Evolutionary conservation across 2,329 filamentous ascomycete genomes (phyloP), one percentile per base, ranked within the genome.

Genomic region (Nigrograna mackinnonii): DNA sequence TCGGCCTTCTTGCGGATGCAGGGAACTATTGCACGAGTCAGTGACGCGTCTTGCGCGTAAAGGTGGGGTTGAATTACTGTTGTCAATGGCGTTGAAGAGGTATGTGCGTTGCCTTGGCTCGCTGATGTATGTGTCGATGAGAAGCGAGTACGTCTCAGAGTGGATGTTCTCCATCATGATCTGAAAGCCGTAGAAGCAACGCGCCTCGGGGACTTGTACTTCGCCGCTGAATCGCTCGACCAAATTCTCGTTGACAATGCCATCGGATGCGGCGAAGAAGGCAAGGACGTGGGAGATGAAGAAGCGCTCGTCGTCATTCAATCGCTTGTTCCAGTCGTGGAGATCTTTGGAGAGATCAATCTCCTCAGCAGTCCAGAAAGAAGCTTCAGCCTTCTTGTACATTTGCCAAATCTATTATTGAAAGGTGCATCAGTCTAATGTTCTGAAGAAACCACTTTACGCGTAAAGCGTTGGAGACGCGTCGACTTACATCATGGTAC

Each of bases 111-210:
- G 92, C 69, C 88, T 87, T 50, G 89, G 88, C 79, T 99, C 94
- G 81, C 95, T 96, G 77, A 99, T 95, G 75, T 99, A 99, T 50
- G 92, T 96, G 72, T 99, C 94, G 70, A 99, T 99, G 68, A 99
- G 85, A 24, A 99, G 86, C 16, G 92, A 97, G 83, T 99, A 99
- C 41, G 94, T 99, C 79, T 99, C 94, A 13, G 94, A 96, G 82
- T 99, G 94, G 65, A 99, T 96, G 78, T 99, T 99, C 82, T 99
- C 94, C 89, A 99, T 97, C 94, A 99, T 99, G 79, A 97, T 97
- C 79, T 99, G 94, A 83, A 99, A 99, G 54, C 94, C 94, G 73
- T 99, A 99, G 82, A 99, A 99, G 85, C 94, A 99, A 64, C 94
- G 91, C 53, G 94, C 94, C 77, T 99, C 94, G 9, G 94, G 92